A percentile compares a stretch with the other conserved stretches of the same genome.
These are phyloP conservation scores for Hirsutella rhossiliensis DNA, from an alignment of 2,329 filamentous ascomycete species.

Conservation along the genomic window DNA sequence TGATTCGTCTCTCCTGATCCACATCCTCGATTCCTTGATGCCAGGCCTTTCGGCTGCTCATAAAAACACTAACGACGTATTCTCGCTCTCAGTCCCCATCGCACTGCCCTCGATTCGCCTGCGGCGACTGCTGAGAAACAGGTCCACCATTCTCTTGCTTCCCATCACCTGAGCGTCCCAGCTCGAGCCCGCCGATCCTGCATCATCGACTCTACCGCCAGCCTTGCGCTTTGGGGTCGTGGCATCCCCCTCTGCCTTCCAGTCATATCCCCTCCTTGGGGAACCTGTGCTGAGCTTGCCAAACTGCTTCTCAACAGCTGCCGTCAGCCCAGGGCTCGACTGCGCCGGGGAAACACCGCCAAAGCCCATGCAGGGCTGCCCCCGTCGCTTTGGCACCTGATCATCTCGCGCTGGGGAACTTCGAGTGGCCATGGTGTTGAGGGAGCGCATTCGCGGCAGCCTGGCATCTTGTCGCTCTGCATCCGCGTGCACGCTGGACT, in stretches of 20 bases:
- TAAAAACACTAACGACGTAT: slow-evolving; percentile 19
- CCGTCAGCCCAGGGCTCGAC: slow-evolving; percentile 16
- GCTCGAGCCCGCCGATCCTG: slow-evolving; percentile 2
- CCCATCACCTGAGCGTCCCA: slow-evolving; percentile 24
- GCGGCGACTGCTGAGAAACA: slow-evolving; percentile 38
- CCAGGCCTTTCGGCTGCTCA: slow-evolving; percentile 3
- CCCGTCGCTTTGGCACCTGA: slow-evolving; percentile 9
- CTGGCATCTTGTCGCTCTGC: background rate
- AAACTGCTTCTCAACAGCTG: slow-evolving; percentile 7
- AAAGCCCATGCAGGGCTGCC: slow-evolving; percentile 7
- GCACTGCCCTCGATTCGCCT: slow-evolving; percentile 25
- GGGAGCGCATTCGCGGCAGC: slow-evolving; percentile 11
- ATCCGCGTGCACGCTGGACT: background rate
- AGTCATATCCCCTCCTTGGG: background rate
- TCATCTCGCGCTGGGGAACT: slow-evolving; percentile 8
- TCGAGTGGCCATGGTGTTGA: slow-evolving; percentile 11
- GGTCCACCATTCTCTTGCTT: slow-evolving; percentile 40
- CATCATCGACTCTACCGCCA: background rate
- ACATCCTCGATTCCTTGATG: too few species aligned
- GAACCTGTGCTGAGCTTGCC: slow-evolving; percentile 1
- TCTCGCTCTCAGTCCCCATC: slow-evolving; percentile 11
- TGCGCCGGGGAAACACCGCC: slow-evolving; percentile 12
- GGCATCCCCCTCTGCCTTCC: background rate
- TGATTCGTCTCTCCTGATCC: too few species aligned
- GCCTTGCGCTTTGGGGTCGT: background rate